Base-by-base conservation (phyloP, 2,329 filamentous ascomycete genomes). In the Talaromyces sp. region DNA sequence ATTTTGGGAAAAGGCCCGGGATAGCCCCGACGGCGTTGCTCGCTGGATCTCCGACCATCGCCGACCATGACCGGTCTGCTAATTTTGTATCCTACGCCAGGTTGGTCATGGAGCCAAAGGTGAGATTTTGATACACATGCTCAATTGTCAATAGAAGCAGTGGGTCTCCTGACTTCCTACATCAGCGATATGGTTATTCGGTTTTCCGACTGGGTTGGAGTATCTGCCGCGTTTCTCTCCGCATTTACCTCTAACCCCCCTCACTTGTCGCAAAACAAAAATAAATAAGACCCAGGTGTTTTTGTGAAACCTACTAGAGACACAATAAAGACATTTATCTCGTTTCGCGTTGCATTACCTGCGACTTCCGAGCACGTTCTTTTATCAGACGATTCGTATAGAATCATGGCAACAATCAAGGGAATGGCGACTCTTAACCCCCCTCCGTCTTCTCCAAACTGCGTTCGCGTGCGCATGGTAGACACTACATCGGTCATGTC, bases 401-500 rank as follows among this genome's bases (percentile, higher is more conserved):
- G 39, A 16, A 41, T 41, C 39, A 41, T 41, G 39, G 39, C 39
- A 8, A n/a, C 39, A 41, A n/a, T 41, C 14, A 41, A 41, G 39
- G 39, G 39, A n/a, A 41, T 41, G 39, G 39, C n/a, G 39, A 41
- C 39, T 41, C 39, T 41, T 3, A 41, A 41, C n/a, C 19, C 43
- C 10, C 59, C 59, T n/a, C 52, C 33, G 13, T 9, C n/a, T 37
- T 54, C 60, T 13, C 52, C 41, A 33, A 45, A 33, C 37, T 41
- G 47, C 35, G 60, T 62, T 56, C 47, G 60, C 33, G 60, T 62
- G 22, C 60, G 60, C 33, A 52, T 62, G 60, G 35, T 62, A 14
- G 60, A 62, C 35, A 62, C 60, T 16, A 62, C 60, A 27, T 52
- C 45, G n/a, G 60, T 62, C 22, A 54, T 62, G 60, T 52, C 47